Percentiles rank a stretch among this genome's conserved stretches.
These are phyloP conservation scores for Serendipita sp. DNA, from an alignment of 768 basidiomycete genomes.

Conservation along the genomic window DNA sequence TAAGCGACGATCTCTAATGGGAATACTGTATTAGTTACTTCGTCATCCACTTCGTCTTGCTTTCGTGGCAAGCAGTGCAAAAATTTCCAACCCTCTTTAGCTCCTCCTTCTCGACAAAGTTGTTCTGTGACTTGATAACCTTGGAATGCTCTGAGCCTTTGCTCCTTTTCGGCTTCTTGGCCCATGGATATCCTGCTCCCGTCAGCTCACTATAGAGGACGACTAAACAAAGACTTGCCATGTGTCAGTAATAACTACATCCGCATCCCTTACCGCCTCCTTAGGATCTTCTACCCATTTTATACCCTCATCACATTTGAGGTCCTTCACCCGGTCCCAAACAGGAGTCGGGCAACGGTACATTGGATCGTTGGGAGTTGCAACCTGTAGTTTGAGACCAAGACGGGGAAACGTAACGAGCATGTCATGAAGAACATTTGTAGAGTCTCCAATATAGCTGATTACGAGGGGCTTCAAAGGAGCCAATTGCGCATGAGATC, in stretches of 20 bases:
- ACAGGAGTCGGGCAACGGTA: constrained; percentile 62
- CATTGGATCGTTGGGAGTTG: constrained; percentile 44
- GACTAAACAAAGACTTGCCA: constrained; percentile 39
- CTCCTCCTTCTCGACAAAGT: constrained; percentile 65
- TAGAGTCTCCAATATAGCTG: constrained; percentile 86
- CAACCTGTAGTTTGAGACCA: constrained; percentile 74
- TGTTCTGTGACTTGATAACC: constrained; percentile 92
- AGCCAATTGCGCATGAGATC: constrained; percentile 24
- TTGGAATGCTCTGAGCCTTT: constrained; percentile 69
- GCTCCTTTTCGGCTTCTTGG: constrained; percentile 83
- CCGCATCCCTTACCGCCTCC: constrained; percentile 78
- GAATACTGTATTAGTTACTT: constrained; percentile 32
- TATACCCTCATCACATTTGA: constrained; percentile 57
- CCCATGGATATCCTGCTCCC: constrained; percentile 89
- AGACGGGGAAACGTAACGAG: constrained; percentile 86
- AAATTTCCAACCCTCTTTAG: constrained; percentile 83
- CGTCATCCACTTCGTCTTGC: constrained; percentile 85
- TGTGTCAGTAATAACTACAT: constrained; percentile 95
- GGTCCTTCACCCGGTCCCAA: constrained; percentile 64
- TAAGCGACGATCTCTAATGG: not conserved
- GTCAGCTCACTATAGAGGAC: not conserved
- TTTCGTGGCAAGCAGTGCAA: constrained; percentile 93
- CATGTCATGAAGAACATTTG: constrained; percentile 96
- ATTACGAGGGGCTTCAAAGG: constrained; percentile 67
- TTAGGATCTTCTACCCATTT: constrained; percentile 64